Base-by-base conservation (phyloP, 1,284 basidiomycete genomes). In the Mycena sp. region DNA sequence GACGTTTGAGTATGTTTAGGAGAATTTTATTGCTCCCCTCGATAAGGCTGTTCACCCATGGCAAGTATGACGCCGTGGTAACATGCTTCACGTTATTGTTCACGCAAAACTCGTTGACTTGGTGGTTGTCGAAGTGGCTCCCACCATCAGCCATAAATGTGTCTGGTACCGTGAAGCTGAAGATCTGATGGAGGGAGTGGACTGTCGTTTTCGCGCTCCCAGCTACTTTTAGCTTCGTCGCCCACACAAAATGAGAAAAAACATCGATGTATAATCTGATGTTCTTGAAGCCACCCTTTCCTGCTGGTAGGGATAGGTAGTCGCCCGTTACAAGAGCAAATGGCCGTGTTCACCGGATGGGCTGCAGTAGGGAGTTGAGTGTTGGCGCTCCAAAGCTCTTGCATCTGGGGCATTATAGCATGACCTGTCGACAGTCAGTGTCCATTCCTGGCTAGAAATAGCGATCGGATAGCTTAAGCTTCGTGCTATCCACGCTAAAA, bases 141-240 rank as follows among this genome's bases (percentile, higher is more conserved):
- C 81, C 77, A 0, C 78, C 73, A 37, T 83, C 79, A 0, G 74
- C 67, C 77, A 80, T 79, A 64, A 81, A 72, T 0, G 68, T 70
- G n/a, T 80, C 74, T 0, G 74, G 63, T 4, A 73, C 28, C 0
- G 62, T 41, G 53, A 73, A 78, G n/a, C n/a, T n/a, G 29, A 63
- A 70, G 4, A 81, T 75, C 1, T 62, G 9, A 0, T 56, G 21
- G 0, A 79, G 65, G 0, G 65, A 54, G 0, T 70, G 54, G 0
- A 65, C 64, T 23, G 75, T 75, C 3, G 74, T 72, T 35, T 70
- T 71, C n/a, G 14, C 58, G 6, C 26, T 53, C 6, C 58, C 58
- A 23, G 32, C 32, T 4, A 25, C 46, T 26, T 55, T 61, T 52
- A n/a, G n/a, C n/a, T n/a, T n/a, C n/a, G n/a, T n/a, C n/a, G n/a